Evolutionary conservation across 2,329 filamentous ascomycete genomes (phyloP), one percentile per base, ranked within the genome.

Genomic region (Conoideocrella luteorostrata): DNA sequence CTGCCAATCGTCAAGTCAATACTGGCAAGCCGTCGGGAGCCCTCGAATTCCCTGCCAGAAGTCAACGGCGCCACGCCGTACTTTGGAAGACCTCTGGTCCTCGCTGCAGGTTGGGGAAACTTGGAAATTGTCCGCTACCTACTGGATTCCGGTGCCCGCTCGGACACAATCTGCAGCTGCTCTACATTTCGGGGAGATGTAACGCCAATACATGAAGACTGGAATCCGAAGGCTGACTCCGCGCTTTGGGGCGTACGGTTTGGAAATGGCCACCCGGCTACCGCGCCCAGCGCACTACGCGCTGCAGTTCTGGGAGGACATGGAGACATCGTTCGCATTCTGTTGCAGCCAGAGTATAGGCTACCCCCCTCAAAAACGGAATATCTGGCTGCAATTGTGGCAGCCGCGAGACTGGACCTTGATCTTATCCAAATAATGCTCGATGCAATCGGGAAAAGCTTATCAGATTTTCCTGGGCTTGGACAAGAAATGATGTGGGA

Each of bases 231-330:
- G 7, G 9, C 13, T 13, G 26, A 29, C 13, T 9, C 26, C 13
- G 26, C 26, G 7, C 26, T 29, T 29, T 13, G 7, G 9, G 9
- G 7, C 26, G 26, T 13, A 13, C 13, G 9, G 7, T 29, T 13
- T 29, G 26, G 26, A 29, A 29, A 29, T 29, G 9, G 26, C 9
- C 26, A 17, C 23, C 9, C 38, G 21, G n/a, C 18, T 28, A 18
- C 39, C 2, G 28, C 39, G n/a, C 39, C 18, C 11, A 41, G 39
- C 26, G 39, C 39, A 41, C 29, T 41, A 17, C 39, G 21, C 13
- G 39, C 39, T 20, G 39, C 30, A 13, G 39, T 41, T 3, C 12
- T 34, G 11, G 39, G 30, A 5, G 12, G 11, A 5, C 22, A 41
- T 5, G 24, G 24, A 18, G n/a, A 35, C 17, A 28, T 41, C 21